phyloP scores from a whole-genome alignment of 2,329 filamentous ascomycete species.

The Trichoderma lentiforme region DNA sequence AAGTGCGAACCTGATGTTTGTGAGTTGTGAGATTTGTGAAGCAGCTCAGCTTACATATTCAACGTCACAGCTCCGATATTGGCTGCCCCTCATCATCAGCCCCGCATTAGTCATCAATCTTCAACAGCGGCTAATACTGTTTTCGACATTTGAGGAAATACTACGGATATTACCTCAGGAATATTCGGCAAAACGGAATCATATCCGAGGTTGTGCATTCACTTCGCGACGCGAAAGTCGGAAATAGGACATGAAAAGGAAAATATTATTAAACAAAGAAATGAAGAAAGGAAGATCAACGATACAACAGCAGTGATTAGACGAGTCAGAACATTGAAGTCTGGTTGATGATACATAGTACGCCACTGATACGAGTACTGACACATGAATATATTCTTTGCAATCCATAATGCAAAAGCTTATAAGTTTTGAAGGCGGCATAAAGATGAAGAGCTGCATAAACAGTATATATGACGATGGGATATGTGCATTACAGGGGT shows the following conservation, averaged over 20 bases:
- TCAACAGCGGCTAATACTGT: neutral
- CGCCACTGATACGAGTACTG: too few relatives aligned
- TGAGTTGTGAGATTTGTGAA: neutral
- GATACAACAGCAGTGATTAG: neutral
- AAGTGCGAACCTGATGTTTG: neutral
- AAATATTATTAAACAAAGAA: neutral
- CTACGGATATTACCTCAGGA: neutral
- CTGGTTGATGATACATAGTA: too few relatives aligned
- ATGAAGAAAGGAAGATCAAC: neutral
- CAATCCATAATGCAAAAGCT: neutral
- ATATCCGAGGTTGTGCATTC: neutral
- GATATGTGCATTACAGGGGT: neutral
- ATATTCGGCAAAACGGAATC: neutral
- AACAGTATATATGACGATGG: neutral
- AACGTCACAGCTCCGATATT: neutral
- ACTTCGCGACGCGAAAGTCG: neutral
- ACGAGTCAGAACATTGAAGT: neutral
- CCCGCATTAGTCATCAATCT: slow-evolving; percentile 7
- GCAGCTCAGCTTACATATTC: neutral
- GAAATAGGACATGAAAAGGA: neutral
- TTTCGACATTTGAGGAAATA: neutral
- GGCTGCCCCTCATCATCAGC: neutral
- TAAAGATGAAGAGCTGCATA: neutral
- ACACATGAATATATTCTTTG: neutral
- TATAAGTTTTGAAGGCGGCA: neutral